Conservation (phyloP, 169 alveolate genomes). For the Plasmodium chabaudi region DNA sequence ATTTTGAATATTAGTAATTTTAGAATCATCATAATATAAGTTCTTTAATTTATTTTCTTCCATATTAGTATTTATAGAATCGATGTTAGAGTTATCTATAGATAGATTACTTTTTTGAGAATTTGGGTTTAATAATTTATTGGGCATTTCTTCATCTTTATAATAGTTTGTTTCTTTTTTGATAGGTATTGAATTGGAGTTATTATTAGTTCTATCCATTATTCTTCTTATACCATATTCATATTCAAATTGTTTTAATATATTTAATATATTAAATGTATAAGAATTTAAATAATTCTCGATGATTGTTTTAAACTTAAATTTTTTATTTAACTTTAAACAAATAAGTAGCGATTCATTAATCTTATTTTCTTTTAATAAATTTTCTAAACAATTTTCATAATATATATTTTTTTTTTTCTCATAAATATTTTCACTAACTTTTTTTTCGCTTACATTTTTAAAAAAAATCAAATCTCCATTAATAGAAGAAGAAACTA, state of each 20-base stretch:
- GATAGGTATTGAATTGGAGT: not conserved
- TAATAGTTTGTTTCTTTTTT: slow-evolving; percentile 5
- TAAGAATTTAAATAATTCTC: slow-evolving; percentile 72
- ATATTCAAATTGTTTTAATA: slow-evolving; percentile 39
- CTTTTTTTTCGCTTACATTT: slow-evolving; percentile 39
- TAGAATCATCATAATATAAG: slow-evolving; percentile 21
- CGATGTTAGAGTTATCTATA: not conserved
- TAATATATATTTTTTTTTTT: slow-evolving; percentile 31
- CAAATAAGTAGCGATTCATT: slow-evolving; percentile 70
- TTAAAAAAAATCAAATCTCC: slow-evolving; percentile 69
- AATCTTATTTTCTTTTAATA: slow-evolving; percentile 48
- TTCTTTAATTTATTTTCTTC: not conserved
- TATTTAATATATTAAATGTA: slow-evolving; percentile 57
- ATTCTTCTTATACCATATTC: slow-evolving; percentile 58
- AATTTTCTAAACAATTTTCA: slow-evolving; percentile 70
- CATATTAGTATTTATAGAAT: not conserved
- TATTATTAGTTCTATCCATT: slow-evolving; percentile 2
- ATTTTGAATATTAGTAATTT: slow-evolving; percentile 27
- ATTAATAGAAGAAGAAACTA: slow-evolving; percentile 60
- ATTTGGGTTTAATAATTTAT: not conserved
- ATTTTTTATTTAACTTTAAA: slow-evolving; percentile 65
- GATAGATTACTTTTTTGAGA: not conserved
- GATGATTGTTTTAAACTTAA: slow-evolving; percentile 64
- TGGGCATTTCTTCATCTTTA: not conserved
- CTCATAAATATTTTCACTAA: slow-evolving; percentile 33